Percentiles rank a stretch among this genome's conserved stretches.
Conservation (phyloP, 176 grass and related monocot species). For the Coix lacrymajobi region DNA sequence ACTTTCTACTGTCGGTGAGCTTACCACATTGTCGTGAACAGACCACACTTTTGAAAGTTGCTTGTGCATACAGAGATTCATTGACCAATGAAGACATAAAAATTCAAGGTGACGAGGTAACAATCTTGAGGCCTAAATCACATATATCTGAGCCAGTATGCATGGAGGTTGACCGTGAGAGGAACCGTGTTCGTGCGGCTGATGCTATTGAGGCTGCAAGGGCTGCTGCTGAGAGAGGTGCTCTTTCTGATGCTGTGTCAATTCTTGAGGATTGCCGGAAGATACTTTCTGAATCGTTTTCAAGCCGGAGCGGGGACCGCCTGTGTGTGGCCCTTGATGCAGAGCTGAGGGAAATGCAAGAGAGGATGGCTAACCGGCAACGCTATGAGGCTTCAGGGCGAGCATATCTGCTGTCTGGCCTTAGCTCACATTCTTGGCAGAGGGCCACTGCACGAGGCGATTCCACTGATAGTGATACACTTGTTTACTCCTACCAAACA, state of each 20-base stretch:
- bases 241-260: slow-evolving; percentile 65
- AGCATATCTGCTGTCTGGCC: slow-evolving; percentile 76
- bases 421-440: slow-evolving; percentile 96
- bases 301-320: slow-evolving; percentile 57
- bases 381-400: slow-evolving; percentile 68
- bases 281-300: slow-evolving; percentile 46
- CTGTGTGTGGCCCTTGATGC: slow-evolving; percentile 77
- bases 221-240: slow-evolving; percentile 69
- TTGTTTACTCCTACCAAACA: slow-evolving; percentile 80
- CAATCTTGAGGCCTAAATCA: slow-evolving; percentile 49
- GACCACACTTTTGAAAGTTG: slow-evolving; percentile 54
- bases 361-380: slow-evolving; percentile 77
- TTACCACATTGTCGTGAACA: slow-evolving; percentile 54
- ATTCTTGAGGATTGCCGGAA: slow-evolving; percentile 63
- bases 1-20: slow-evolving; percentile 69
- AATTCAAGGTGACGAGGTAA: slow-evolving; percentile 44
- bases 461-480: slow-evolving; percentile 55
- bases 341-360: slow-evolving; percentile 88
- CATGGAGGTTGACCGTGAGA: slow-evolving; percentile 87
- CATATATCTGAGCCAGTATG: slow-evolving; percentile 40
- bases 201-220: slow-evolving; percentile 71
- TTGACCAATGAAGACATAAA: slow-evolving; percentile 60
- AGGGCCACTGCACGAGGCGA: slow-evolving; percentile 77
- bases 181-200: slow-evolving; percentile 68
- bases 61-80: slow-evolving; percentile 54